Conservation (phyloP, 768 basidiomycete species). For the Chiua virens region DNA sequence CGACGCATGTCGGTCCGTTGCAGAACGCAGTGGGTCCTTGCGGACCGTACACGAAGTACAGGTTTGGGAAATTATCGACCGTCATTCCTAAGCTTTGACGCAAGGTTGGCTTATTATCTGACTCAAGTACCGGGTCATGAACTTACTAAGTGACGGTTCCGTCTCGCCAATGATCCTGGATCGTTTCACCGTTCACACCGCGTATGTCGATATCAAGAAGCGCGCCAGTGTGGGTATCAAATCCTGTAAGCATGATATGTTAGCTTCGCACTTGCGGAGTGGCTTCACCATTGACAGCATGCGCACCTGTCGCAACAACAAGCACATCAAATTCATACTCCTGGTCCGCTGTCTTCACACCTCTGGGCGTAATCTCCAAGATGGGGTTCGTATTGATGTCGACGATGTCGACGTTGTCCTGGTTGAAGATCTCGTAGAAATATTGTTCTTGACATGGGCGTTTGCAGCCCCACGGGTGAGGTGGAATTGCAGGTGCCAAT, state of each 20-base stretch:
- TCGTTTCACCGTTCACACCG: neutral
- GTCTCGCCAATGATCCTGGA: constrained; percentile 14
- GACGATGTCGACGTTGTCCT: constrained; percentile 10
- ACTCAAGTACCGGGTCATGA: neutral
- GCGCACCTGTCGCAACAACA: constrained; percentile 3
- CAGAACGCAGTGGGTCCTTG: too few species aligned
- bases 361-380: constrained; percentile 6
- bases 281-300: neutral
- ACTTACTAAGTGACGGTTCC: constrained; percentile 16
- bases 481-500: neutral
- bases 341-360: constrained; percentile 6
- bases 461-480: constrained; percentile 11
- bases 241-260: neutral
- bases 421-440: constrained; percentile 10
- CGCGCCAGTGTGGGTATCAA: constrained; percentile 1
- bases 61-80: constrained; percentile 11
- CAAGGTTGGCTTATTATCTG: too few species aligned
- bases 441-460: constrained; percentile 4
- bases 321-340: constrained; percentile 12
- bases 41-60: constrained; percentile 14
- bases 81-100: neutral
- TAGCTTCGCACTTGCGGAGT: too few species aligned
- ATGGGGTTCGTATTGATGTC: constrained; percentile 10
- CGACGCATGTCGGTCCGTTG: constrained; percentile 7
- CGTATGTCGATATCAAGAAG: constrained; percentile 12